phyloP scores from a whole-genome alignment of 106 monocot genomes.

The Ottelia alismoides region DNA sequence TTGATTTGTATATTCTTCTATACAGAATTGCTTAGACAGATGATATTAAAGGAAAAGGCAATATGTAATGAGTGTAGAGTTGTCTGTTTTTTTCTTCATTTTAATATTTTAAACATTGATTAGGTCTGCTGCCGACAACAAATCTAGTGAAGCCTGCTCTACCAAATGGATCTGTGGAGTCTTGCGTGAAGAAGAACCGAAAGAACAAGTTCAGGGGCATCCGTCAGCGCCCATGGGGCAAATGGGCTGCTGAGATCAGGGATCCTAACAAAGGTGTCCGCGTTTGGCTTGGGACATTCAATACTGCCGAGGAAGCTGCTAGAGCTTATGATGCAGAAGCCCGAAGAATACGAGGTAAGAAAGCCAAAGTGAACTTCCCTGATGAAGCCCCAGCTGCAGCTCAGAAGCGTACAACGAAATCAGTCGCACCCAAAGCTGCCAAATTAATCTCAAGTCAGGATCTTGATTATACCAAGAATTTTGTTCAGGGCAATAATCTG shows the following conservation, averaged over 20 bases:
- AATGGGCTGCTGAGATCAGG: conserved; percentile 79
- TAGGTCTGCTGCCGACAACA: no score
- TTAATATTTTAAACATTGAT: no score
- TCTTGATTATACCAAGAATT: no score
- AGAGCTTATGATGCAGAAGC: conserved; percentile 67
- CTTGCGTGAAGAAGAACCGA: conserved; percentile 32
- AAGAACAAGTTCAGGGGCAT: conserved; percentile 59
- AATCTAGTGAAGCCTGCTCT: conserved; percentile 11
- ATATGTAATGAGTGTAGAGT: no score
- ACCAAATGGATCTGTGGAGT: conserved; percentile 10
- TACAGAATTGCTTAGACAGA: no score
- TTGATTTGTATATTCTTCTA: no score
- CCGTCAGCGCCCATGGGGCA: conserved; percentile 66
- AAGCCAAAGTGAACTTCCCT: conserved; percentile 79
- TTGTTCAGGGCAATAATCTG: neutral
- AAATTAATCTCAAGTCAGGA: conserved; percentile 11
- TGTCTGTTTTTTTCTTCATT: no score
- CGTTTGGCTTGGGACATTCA: conserved; percentile 81
- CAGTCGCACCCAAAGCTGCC: neutral
- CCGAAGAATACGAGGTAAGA: conserved; percentile 47
- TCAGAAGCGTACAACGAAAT: conserved; percentile 5
- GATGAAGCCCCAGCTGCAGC: conserved; percentile 6
- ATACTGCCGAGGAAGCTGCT: conserved; percentile 68
- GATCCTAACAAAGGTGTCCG: conserved; percentile 64
- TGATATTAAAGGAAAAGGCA: no score